Evolutionary conservation across 768 basidiomycete genomes (phyloP).

Genomic region (Mycena amicta): DNA sequence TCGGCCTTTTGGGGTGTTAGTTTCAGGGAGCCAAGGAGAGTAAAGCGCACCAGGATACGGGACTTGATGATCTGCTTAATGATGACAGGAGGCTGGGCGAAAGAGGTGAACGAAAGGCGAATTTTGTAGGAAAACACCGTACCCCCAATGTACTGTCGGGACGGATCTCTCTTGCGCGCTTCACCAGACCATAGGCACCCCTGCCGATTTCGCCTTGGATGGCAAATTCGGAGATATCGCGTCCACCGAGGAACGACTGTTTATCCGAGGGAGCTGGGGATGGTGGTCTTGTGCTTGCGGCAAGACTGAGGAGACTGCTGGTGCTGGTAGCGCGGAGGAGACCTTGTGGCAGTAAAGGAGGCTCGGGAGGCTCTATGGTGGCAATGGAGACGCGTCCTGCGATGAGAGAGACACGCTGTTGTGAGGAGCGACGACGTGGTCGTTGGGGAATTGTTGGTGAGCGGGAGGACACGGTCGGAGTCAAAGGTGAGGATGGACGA

Average conservation of each 20-base stretch:
- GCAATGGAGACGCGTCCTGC: conserved; percentile 81
- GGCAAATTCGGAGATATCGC: conserved; percentile 83
- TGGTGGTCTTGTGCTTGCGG: conserved; percentile 63
- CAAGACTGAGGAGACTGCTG: conserved; percentile 63
- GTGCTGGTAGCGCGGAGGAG: conserved; percentile 66
- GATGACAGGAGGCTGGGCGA: conserved; percentile 76
- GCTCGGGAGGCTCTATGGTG: conserved; percentile 72
- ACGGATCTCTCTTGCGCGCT: conserved; percentile 79
- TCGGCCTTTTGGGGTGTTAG: too few species aligned
- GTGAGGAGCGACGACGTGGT: conserved; percentile 76
- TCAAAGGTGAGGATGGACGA: conserved; percentile 15
- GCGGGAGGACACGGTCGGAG: conserved; percentile 30
- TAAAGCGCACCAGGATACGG: conserved; percentile 91
- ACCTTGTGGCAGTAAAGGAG: conserved; percentile 55
- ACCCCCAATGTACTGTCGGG: conserved; percentile 83
- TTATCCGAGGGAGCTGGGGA: conserved; percentile 50
- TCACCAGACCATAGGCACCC: conserved; percentile 95
- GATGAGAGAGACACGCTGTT: conserved; percentile 82
- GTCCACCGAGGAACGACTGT: conserved; percentile 56
- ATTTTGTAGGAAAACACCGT: conserved; percentile 36
- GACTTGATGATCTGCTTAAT: conserved; percentile 99
- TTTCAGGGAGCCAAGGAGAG: too few species aligned
- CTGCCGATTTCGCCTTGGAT: conserved; percentile 89
- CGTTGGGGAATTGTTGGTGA: conserved; percentile 60
- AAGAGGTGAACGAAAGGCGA: conserved; percentile 20